Conservation (phyloP, 1,139 yeast species). For the Geotrichum macrosporum region DNA sequence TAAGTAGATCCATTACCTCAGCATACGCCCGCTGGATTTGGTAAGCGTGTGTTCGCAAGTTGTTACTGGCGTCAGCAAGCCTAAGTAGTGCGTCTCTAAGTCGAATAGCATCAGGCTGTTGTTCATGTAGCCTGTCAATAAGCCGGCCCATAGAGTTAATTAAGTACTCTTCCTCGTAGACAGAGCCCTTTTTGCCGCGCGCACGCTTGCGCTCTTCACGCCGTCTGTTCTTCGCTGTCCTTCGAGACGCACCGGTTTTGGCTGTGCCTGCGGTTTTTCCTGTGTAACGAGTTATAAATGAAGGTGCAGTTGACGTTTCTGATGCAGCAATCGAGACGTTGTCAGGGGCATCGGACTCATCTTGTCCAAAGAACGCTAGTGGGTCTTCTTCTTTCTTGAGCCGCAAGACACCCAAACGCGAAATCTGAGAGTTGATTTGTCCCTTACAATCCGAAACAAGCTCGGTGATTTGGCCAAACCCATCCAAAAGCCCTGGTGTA, state of each 20-base stretch:
- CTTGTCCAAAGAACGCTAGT: conserved; percentile 65
- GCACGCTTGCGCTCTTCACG: conserved; percentile 96
- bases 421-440: conserved; percentile 78
- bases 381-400: conserved; percentile 81
- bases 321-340: conserved; percentile 94
- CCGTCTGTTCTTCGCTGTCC: conserved; percentile 84
- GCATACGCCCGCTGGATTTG: conserved; percentile 69
- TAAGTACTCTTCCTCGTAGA: conserved; percentile 93
- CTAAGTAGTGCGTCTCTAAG: conserved; percentile 74
- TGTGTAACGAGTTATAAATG: conserved; percentile 91
- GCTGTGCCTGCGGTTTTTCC: conserved; percentile 96
- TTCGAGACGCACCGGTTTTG: conserved; percentile 89
- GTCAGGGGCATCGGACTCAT: conserved; percentile 61
- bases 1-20: conserved; percentile 53
- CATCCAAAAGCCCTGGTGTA: conserved; percentile 76
- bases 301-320: conserved; percentile 86
- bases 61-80: conserved; percentile 38
- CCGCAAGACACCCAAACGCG: conserved; percentile 78
- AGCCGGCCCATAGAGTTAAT: conserved; percentile 84
- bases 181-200: conserved; percentile 94
- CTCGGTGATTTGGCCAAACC: conserved; percentile 83
- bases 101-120: conserved; percentile 67
- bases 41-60: conserved; percentile 72
- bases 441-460: conserved; percentile 85
- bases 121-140: conserved; percentile 71